phyloP scores from a whole-genome alignment of 352 stramenopile genomes.

The Phytopythium helicoides region DNA sequence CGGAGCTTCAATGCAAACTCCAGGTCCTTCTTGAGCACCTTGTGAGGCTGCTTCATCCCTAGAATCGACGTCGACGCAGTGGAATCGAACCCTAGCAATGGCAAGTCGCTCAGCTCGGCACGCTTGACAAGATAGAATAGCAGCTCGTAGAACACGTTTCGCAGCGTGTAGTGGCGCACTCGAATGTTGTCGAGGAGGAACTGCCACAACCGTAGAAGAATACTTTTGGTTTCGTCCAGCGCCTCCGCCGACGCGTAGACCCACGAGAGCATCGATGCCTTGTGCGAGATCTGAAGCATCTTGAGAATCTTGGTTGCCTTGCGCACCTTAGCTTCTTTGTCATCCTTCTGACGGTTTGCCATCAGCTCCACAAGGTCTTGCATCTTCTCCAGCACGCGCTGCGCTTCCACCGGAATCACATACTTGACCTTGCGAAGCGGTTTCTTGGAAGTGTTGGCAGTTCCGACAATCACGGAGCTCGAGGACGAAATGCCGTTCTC shows the following conservation, averaged over 20 bases:
- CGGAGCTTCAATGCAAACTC: conserved; percentile 85
- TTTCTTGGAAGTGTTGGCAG: conserved; percentile 47
- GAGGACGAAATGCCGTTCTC: conserved; percentile 87
- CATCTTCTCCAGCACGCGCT: conserved; percentile 88
- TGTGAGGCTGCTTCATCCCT: conserved; percentile 72
- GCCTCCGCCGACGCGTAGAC: conserved; percentile 81
- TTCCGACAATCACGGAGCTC: conserved; percentile 84
- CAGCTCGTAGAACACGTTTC: conserved; percentile 89
- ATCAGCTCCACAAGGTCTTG: conserved; percentile 87
- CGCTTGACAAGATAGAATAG: conserved; percentile 89
- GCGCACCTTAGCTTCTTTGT: conserved; percentile 88
- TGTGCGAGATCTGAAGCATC: conserved; percentile 89
- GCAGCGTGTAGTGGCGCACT: conserved; percentile 86
- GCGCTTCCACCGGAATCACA: conserved; percentile 80
- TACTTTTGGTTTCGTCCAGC: conserved; percentile 85
- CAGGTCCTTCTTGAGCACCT: conserved; percentile 77
- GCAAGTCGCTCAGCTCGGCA: conserved; percentile 81
- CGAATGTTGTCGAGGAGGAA: conserved; percentile 89
- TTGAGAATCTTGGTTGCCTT: conserved; percentile 90
- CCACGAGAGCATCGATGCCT: conserved; percentile 89
- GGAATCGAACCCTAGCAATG: conserved; percentile 81
- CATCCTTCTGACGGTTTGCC: conserved; percentile 85
- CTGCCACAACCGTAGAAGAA: conserved; percentile 83
- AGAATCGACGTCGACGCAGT: conserved; percentile 54
- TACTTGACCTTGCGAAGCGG: conserved; percentile 67